Percentiles rank a stretch among this genome's conserved stretches.
Evolutionary conservation across 495 filamentous ascomycete genomes (phyloP).

Genomic region (Chaetomium tenue): DNA sequence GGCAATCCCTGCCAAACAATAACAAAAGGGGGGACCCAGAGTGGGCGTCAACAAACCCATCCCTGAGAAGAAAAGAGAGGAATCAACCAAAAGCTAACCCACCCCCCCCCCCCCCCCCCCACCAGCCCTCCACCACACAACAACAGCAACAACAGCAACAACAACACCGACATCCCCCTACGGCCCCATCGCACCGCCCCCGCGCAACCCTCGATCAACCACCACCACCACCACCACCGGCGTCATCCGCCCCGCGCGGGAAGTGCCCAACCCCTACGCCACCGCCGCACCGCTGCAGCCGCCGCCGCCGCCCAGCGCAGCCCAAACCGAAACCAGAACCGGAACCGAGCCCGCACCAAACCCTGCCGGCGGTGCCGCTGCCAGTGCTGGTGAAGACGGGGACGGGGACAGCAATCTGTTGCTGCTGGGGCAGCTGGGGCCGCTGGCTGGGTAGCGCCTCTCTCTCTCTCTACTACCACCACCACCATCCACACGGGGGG

Average conservation of each 20-base stretch:
- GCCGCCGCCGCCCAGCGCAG: too few species aligned
- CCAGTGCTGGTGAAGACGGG: neutral
- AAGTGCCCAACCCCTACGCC: neutral
- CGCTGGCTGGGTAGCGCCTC: too few species aligned
- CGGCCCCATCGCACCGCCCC: constrained; percentile 16
- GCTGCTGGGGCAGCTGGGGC: too few species aligned
- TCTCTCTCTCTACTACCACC: too few species aligned
- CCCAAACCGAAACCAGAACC: too few species aligned
- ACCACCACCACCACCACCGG: neutral
- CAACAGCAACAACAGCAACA: neutral
- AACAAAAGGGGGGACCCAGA: too few species aligned
- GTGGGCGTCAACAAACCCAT: neutral
- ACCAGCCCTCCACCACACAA: constrained; percentile 8
- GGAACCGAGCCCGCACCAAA: too few species aligned
- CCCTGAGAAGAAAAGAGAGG: neutral
- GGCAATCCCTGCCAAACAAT: neutral
- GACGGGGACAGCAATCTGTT: too few species aligned
- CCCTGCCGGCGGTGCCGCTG: neutral
- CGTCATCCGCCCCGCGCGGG: neutral
- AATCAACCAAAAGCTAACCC: neutral
- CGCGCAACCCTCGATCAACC: neutral
- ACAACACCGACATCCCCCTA: constrained; percentile 3
- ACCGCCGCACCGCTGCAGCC: neutral
- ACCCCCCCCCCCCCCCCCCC: too few species aligned
- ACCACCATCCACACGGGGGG: too few species aligned